Conservation (phyloP, 129 eudicot species). For the Tanacetum coccineum region DNA sequence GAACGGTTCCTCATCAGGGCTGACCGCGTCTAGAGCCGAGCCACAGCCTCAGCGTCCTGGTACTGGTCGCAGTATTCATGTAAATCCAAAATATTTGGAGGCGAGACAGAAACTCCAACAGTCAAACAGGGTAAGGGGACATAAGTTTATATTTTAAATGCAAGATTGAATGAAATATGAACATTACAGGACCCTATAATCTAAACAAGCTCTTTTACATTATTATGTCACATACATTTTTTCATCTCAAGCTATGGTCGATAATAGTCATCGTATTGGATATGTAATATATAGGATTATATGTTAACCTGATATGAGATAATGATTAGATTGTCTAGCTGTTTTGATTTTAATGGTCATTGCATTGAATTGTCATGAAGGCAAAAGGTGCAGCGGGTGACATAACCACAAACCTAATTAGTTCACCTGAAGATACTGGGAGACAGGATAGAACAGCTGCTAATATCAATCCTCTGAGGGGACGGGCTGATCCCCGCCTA, state of each 20-base stretch:
- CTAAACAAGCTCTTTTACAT: too few species aligned
- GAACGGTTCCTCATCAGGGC: conserved; percentile 62
- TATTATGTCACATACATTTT: too few species aligned
- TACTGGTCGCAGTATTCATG: conserved; percentile 88
- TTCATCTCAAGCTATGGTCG: too few species aligned
- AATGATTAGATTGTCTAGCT: not conserved
- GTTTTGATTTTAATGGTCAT: not conserved
- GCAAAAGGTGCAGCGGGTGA: conserved; percentile 47
- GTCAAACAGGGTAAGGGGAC: conserved; percentile 52
- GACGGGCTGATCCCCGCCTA: conserved; percentile 54
- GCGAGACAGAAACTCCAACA: conserved; percentile 81
- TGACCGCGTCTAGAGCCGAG: conserved; percentile 56
- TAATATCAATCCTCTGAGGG: conserved; percentile 32
- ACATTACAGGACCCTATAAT: too few species aligned
- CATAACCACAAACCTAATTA: conserved; percentile 23
- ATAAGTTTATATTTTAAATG: not conserved
- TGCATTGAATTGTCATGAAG: conserved; percentile 38
- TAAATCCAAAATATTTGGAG: conserved; percentile 87
- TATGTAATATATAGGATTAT: too few species aligned
- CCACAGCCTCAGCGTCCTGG: conserved; percentile 66
- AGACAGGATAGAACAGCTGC: conserved; percentile 37
- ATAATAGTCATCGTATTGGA: too few species aligned
- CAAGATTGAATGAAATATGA: too few species aligned
- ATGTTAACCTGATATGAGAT: too few species aligned
- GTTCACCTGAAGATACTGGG: conserved; percentile 48